These are phyloP conservation scores for Globisporangium perplexum DNA, from an alignment of 352 stramenopile species.

Conservation along the genomic window DNA sequence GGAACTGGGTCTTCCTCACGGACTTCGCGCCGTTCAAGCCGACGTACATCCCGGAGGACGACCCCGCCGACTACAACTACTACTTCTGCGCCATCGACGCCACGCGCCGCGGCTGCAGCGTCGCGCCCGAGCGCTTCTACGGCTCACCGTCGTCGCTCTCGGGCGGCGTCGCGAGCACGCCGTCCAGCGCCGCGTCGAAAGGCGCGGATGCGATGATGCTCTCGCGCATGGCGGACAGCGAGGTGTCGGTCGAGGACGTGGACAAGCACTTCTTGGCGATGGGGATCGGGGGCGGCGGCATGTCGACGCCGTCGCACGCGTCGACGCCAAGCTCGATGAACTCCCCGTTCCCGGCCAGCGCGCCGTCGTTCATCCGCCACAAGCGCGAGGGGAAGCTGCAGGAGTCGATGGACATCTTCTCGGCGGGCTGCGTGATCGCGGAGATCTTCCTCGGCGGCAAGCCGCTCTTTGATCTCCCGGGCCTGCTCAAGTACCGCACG, in stretches of 20 bases:
- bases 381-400: constrained; percentile 59
- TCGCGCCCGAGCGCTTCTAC: constrained; percentile 91
- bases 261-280: constrained; percentile 72
- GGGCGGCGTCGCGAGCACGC: constrained; percentile 5
- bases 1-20: constrained; percentile 96
- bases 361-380: constrained; percentile 19
- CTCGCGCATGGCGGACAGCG: constrained; percentile 66
- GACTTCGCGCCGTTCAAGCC: constrained; percentile 97
- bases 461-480: constrained; percentile 92
- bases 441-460: constrained; percentile 96
- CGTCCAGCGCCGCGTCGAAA: constrained; percentile 22
- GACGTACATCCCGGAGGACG: constrained; percentile 93
- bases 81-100: constrained; percentile 89
- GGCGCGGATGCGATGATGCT: constrained; percentile 62
- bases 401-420: constrained; percentile 98
- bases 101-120: constrained; percentile 90
- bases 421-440: constrained; percentile 95
- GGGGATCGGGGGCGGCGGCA: constrained; percentile 29
- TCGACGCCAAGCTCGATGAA: constrained; percentile 21
- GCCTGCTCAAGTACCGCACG: constrained; percentile 85
- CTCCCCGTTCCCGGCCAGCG: constrained; percentile 3
- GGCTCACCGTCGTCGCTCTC: constrained; percentile 24
- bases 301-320: constrained; percentile 15
- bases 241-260: constrained; percentile 62
- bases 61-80: constrained; percentile 95